phyloP scores from a whole-genome alignment of 2,329 filamentous ascomycete species.

The Xylaria sp. region DNA sequence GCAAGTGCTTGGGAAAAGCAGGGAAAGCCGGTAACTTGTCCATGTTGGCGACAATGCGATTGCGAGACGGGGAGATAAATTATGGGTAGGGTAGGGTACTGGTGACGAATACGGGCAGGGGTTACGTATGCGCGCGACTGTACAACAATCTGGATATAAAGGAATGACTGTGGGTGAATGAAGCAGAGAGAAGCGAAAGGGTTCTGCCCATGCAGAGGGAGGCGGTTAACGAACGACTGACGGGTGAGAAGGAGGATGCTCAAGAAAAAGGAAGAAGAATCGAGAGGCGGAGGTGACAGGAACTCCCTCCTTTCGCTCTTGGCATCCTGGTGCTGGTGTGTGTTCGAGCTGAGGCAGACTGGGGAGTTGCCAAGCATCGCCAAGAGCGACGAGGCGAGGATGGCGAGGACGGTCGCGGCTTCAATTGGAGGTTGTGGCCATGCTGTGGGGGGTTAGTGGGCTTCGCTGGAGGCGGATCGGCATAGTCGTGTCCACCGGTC shows the following conservation, averaged over 20 bases:
- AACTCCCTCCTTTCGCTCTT: slow-evolving; percentile 32
- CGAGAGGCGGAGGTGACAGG: slow-evolving; percentile 12
- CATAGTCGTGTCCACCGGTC: slow-evolving; percentile 19
- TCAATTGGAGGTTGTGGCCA: slow-evolving; percentile 31
- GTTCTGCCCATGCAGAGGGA: slow-evolving; percentile 23
- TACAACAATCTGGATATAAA: slow-evolving; percentile 32
- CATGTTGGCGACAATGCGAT: slow-evolving; percentile 34
- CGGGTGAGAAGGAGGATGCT: slow-evolving; percentile 27
- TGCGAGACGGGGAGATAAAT: neutral
- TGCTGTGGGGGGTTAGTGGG: slow-evolving; percentile 33
- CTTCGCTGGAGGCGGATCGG: slow-evolving; percentile 29
- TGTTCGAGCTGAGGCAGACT: slow-evolving; percentile 30
- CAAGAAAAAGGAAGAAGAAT: slow-evolving; percentile 29
- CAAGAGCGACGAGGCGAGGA: slow-evolving; percentile 35
- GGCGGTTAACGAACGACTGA: slow-evolving; percentile 27
- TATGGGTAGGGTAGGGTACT: slow-evolving; percentile 27
- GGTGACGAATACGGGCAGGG: slow-evolving; percentile 29
- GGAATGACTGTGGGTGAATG: slow-evolving; percentile 38
- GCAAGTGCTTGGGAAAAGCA: slow-evolving; percentile 38
- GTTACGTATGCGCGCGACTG: slow-evolving; percentile 31
- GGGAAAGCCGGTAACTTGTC: slow-evolving; percentile 45
- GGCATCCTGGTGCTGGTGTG: slow-evolving; percentile 13
- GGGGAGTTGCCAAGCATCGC: slow-evolving; percentile 38
- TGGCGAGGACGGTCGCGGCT: slow-evolving; percentile 19
- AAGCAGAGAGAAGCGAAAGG: slow-evolving; percentile 28